Percentiles rank a stretch among this genome's conserved stretches.
These are phyloP conservation scores for Obba rivulosa DNA, from an alignment of 768 basidiomycete genomes.

Conservation along the genomic window DNA sequence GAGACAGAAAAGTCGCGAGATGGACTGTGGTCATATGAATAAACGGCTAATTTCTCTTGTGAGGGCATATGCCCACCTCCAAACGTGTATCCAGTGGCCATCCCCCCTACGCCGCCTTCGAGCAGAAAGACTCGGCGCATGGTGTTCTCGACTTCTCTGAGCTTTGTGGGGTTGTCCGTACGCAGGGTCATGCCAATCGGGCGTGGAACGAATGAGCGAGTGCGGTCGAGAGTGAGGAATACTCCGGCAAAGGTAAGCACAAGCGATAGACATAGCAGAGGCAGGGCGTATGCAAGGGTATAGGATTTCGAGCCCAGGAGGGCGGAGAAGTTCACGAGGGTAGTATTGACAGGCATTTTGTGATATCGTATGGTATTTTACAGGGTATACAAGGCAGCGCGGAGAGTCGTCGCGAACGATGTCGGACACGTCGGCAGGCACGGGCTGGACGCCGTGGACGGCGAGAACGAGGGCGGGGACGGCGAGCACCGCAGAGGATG, in stretches of 20 bases:
- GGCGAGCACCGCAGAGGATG: slow-evolving; percentile 3
- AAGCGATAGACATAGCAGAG: slow-evolving; percentile 54
- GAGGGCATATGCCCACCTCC: slow-evolving; percentile 41
- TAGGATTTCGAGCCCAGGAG: slow-evolving; percentile 46
- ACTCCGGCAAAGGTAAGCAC: slow-evolving; percentile 62
- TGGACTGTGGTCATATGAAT: slow-evolving; percentile 36
- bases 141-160: slow-evolving; percentile 21
- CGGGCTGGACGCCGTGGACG: too few species aligned
- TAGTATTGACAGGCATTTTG: slow-evolving; percentile 6
- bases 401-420: slow-evolving; percentile 1
- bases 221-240: slow-evolving; percentile 66
- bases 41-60: neutral
- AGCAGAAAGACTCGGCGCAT: slow-evolving; percentile 35
- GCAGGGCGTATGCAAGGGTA: slow-evolving; percentile 51
- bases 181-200: slow-evolving; percentile 12
- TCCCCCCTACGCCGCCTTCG: slow-evolving; percentile 61
- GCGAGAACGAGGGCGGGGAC: neutral
- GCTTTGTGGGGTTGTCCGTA: slow-evolving; percentile 23
- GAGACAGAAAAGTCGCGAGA: slow-evolving; percentile 51
- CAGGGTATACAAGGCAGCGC: neutral
- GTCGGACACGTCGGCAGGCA: too few species aligned
- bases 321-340: slow-evolving; percentile 9
- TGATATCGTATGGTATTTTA: neutral
- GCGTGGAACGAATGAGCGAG: slow-evolving; percentile 51
- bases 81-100: slow-evolving; percentile 52